These are phyloP conservation scores for Mycotypha africana DNA, from an alignment of 371 early-diverging fungal genomes.

Conservation along the genomic window DNA sequence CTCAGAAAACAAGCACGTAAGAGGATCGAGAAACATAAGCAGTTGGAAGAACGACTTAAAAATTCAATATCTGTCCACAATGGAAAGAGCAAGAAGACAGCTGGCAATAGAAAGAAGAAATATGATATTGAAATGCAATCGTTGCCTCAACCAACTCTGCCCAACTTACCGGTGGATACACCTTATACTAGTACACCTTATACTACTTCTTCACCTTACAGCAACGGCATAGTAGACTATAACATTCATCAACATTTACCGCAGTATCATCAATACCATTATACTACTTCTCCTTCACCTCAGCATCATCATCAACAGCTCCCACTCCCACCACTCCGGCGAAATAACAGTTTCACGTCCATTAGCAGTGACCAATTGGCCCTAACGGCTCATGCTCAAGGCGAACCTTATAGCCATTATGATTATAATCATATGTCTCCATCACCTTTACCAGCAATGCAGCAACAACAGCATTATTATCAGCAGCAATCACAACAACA, in stretches of 20 bases:
- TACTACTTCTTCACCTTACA: background rate
- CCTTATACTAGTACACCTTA: background rate
- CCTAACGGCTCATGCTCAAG: constrained; percentile 17
- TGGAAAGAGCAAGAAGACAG: too few relatives aligned
- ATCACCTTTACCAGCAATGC: too few relatives aligned
- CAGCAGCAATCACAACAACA: too few relatives aligned
- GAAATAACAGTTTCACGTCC: constrained; percentile 21
- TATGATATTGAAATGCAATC: constrained; percentile 16
- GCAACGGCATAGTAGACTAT: background rate
- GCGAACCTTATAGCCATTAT: too few relatives aligned
- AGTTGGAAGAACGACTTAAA: constrained; percentile 1
- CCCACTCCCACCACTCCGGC: constrained; percentile 3
- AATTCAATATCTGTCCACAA: constrained; percentile 3
- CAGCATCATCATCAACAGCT: background rate
- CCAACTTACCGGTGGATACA: constrained; percentile 9
- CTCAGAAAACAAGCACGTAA: constrained; percentile 24
- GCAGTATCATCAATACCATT: constrained; percentile 8
- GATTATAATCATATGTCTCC: too few relatives aligned
- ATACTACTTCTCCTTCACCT: background rate
- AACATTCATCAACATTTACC: constrained; percentile 1
- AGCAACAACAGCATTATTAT: too few relatives aligned
- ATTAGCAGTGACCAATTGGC: constrained; percentile 21
- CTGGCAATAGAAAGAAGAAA: too few relatives aligned
- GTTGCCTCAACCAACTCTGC: constrained; percentile 20
- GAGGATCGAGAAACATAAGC: constrained; percentile 14